Conservation (phyloP, 2,329 filamentous ascomycete species). For the Lizonia empirigonia region DNA sequence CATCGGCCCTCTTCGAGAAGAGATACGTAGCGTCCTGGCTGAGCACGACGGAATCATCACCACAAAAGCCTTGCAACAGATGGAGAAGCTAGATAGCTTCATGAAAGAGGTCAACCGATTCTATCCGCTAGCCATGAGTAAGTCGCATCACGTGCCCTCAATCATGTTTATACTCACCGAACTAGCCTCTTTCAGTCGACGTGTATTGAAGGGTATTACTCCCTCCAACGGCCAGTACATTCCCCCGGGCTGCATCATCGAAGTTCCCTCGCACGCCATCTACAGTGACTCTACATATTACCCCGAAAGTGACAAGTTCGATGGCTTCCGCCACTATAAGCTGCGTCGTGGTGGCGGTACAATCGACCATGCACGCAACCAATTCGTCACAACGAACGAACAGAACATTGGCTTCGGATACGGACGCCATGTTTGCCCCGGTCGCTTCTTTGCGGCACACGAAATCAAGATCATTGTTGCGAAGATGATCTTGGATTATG, state of each 20-base stretch:
- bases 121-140: conserved; percentile 32
- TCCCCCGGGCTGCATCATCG: conserved; percentile 43
- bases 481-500: conserved; percentile 34
- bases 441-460: conserved; percentile 42
- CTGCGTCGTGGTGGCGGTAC: conserved; percentile 31
- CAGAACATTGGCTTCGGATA: conserved; percentile 37
- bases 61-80: conserved; percentile 37
- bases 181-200: conserved; percentile 55
- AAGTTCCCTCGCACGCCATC: conserved; percentile 37
- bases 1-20: conserved; percentile 49
- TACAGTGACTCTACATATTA: conserved; percentile 33
- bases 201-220: conserved; percentile 57
- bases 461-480: conserved; percentile 45
- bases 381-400: conserved; percentile 39
- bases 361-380: conserved; percentile 36
- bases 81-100: conserved; percentile 46
- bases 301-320: conserved; percentile 34
- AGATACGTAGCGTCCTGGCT: conserved; percentile 49
- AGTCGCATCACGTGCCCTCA: neutral
- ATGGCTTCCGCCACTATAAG: conserved; percentile 42
- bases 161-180: neutral
- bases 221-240: conserved; percentile 61
- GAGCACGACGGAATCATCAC: conserved; percentile 43
- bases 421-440: conserved; percentile 42
- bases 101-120: conserved; percentile 45